Percentiles rank a stretch among this genome's conserved stretches.
phyloP scores from a whole-genome alignment of 2,329 filamentous ascomycete species.

The Metarhizium sp. region DNA sequence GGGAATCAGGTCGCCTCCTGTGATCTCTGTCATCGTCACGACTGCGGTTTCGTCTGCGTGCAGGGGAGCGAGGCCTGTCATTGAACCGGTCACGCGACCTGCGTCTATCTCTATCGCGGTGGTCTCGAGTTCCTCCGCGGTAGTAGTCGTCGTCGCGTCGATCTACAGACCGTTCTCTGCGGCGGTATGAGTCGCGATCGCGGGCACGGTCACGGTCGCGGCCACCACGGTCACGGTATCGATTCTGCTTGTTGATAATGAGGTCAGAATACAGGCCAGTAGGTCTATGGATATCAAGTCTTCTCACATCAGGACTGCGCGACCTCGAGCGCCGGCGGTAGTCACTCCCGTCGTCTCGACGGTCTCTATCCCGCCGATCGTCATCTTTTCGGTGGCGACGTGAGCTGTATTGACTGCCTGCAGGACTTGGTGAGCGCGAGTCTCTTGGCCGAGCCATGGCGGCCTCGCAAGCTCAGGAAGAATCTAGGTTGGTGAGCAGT shows the following conservation, averaged over 20 bases:
- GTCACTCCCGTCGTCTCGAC: slow-evolving; percentile 39
- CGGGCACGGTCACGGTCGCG: slow-evolving; percentile 34
- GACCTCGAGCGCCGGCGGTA: slow-evolving; percentile 49
- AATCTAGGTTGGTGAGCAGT: slow-evolving; percentile 28
- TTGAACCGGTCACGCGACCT: slow-evolving; percentile 52
- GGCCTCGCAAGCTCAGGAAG: slow-evolving; percentile 32
- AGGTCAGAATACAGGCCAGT: slow-evolving; percentile 29
- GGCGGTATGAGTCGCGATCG: slow-evolving; percentile 49
- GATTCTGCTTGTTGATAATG: slow-evolving; percentile 35
- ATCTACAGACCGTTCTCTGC: slow-evolving; percentile 62
- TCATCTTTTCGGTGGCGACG: slow-evolving; percentile 58
- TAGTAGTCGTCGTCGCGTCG: slow-evolving; percentile 57
- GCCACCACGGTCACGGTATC: slow-evolving; percentile 45
- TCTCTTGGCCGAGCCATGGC: slow-evolving; percentile 56
- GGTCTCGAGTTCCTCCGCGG: slow-evolving; percentile 50
- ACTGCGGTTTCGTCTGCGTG: slow-evolving; percentile 50
- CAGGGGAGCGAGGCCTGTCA: slow-evolving; percentile 49
- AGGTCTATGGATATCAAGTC: slow-evolving; percentile 10
- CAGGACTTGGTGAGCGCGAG: slow-evolving; percentile 85
- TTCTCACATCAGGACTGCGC: slow-evolving; percentile 54
- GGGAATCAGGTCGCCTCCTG: slow-evolving; percentile 66
- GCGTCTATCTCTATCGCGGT: slow-evolving; percentile 46
- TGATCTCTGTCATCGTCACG: slow-evolving; percentile 56
- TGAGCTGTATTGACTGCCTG: slow-evolving; percentile 72
- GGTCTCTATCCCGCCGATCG: slow-evolving; percentile 45